Percentiles rank a stretch among this genome's conserved stretches.
These are phyloP conservation scores for Citrus trifoliata DNA, from an alignment of 345 rosid species.

Conservation along the genomic window DNA sequence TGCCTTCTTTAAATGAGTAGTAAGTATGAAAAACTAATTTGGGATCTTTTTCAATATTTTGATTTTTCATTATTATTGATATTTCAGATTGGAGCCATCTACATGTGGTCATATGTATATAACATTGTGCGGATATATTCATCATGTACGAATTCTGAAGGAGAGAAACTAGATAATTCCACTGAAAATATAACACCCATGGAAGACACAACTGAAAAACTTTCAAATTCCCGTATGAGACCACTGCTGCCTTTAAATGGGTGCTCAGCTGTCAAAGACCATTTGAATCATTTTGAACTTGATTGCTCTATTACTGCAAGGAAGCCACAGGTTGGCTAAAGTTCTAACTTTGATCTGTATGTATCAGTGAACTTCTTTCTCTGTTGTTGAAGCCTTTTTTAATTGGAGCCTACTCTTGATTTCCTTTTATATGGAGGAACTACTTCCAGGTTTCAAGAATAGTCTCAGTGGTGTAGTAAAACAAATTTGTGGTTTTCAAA, in stretches of 20 bases:
- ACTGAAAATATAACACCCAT: neutral
- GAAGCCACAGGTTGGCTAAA: conserved; percentile 2
- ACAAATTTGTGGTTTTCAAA: neutral
- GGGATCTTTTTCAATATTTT: neutral
- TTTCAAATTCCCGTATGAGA: conserved; percentile 1
- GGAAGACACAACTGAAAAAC: neutral
- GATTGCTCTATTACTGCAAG: neutral
- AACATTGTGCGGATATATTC: conserved; percentile 36
- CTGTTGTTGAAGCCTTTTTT: neutral
- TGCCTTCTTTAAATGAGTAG: neutral
- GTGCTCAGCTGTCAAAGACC: neutral
- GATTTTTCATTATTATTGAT: neutral
- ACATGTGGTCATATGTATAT: conserved; percentile 48
- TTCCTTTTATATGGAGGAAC: neutral
- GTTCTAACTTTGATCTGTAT: neutral
- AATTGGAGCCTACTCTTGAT: too few species aligned
- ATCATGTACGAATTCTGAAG: conserved; percentile 12
- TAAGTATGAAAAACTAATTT: neutral
- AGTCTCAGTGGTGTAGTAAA: neutral
- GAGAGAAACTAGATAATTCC: conserved; percentile 2
- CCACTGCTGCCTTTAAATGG: conserved; percentile 8
- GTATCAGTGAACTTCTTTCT: neutral
- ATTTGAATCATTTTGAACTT: conserved; percentile 2
- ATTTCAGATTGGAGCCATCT: conserved; percentile 42
- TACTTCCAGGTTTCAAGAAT: neutral